Base-by-base conservation (phyloP, 2,329 filamentous ascomycete genomes). In the Fusarium buharicum region DNA sequence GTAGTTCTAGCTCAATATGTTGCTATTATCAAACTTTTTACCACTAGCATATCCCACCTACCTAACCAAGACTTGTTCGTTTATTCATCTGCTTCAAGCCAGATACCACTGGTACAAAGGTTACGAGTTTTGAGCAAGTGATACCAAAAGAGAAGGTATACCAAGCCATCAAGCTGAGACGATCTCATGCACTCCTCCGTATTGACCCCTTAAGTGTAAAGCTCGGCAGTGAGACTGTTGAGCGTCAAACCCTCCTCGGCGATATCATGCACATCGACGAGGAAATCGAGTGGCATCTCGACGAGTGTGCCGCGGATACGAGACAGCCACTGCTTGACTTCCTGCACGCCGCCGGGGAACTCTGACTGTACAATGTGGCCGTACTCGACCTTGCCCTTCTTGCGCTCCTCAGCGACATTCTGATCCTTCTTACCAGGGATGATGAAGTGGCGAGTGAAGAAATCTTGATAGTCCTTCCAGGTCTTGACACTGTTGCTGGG, bases 251-350 rank as follows among this genome's bases (percentile, higher is more conserved):
- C 92, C 67, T 92, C 86, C 81, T 93, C 89, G 4, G 93, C 94
- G 74, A 97, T 88, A 74, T 97, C 93, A 70, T 92, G 85, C 9
- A 86, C 84, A 30, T 93, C 90, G 69, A 90, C 89, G 74, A 97
- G 79, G 79, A 97, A 97, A 65, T 92, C 81, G 67, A 97, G 80
- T 24, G 93, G 92, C 93, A 97, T 97, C 81, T 97, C 91, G 8
- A 97, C 90, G 40, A 93, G 76, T 9, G 84, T 90, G 3, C 90
- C 90, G 58, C 86, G 84, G 34, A 93, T 81, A 50, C 85, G 82
- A 51, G 82, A 81, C 50, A 93, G 78, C 77, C 87, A 84, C 46
- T 89, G 85, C 78, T 92, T 93, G 56, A 93, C 81, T 73, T 91
- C 88, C n/a, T 79, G 79, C 39, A 89, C 87, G 8, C 93, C 91